Conservation (phyloP, 148 eudicot species). For the Tetragonia tetragonoides region DNA sequence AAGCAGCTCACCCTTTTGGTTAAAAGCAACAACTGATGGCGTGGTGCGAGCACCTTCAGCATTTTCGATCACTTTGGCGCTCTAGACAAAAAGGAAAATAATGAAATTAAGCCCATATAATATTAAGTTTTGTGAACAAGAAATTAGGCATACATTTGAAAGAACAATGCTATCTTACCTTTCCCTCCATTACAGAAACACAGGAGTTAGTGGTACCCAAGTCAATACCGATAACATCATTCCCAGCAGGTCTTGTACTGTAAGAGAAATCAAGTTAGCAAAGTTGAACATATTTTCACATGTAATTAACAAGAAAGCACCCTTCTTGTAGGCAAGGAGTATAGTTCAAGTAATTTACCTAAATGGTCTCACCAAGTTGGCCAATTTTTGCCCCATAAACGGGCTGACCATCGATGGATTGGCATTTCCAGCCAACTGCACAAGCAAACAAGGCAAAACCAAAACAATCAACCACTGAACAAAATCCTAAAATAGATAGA, state of each 20-base stretch:
- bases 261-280: constrained; percentile 4
- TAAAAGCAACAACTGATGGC: constrained; percentile 88
- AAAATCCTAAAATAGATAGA: not conserved
- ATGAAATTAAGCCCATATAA: not conserved
- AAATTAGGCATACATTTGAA: not conserved
- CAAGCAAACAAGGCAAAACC: not conserved
- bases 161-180: constrained; percentile 41
- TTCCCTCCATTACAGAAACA: constrained; percentile 95
- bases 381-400: constrained; percentile 50
- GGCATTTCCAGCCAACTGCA: constrained; percentile 63
- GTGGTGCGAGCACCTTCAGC: constrained; percentile 97
- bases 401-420: constrained; percentile 49
- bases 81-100: constrained; percentile 31
- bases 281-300: not conserved
- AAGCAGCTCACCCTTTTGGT: constrained; percentile 72
- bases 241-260: constrained; percentile 76
- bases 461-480: not conserved
- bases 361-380: constrained; percentile 69
- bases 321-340: not conserved
- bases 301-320: not conserved
- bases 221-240: constrained; percentile 91
- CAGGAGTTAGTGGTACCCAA: constrained; percentile 98
- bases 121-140: not conserved
- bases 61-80: constrained; percentile 86
- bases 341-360: constrained; percentile 38